Percentiles rank a stretch among this genome's conserved stretches.
These are phyloP conservation scores for Luffa aegyptiaca DNA, from an alignment of 306 rosid species.

Conservation along the genomic window DNA sequence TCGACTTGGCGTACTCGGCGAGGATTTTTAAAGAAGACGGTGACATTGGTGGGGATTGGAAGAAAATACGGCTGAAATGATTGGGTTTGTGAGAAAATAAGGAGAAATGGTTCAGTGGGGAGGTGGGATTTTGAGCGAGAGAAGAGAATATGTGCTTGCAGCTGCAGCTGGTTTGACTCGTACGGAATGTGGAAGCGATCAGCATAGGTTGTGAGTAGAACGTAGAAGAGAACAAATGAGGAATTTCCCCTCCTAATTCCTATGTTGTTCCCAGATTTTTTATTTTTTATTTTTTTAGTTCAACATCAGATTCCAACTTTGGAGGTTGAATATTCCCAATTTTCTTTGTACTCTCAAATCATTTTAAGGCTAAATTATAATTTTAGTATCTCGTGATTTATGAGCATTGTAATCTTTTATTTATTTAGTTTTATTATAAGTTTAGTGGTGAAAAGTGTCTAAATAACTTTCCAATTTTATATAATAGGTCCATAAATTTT, in stretches of 20 bases:
- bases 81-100: conserved; percentile 7
- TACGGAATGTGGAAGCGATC: not conserved
- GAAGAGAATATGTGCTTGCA: not conserved
- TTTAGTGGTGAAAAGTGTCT: too few relatives aligned
- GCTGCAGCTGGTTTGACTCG: not conserved
- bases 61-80: not conserved
- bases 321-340: too few relatives aligned
- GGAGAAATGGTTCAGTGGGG: not conserved
- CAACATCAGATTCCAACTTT: too few relatives aligned
- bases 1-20: conserved; percentile 60
- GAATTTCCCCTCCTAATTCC: not conserved
- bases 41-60: conserved; percentile 22
- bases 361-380: too few relatives aligned
- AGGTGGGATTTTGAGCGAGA: not conserved
- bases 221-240: not conserved
- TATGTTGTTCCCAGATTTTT: too few relatives aligned
- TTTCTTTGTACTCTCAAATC: too few relatives aligned
- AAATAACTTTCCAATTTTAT: too few relatives aligned
- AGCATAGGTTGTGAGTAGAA: not conserved
- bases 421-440: too few relatives aligned
- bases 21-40: conserved; percentile 15
- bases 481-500: too few relatives aligned
- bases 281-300: too few relatives aligned
- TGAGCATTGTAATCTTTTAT: too few relatives aligned
- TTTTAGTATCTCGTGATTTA: too few relatives aligned